A percentile compares a stretch with the other conserved stretches of the same genome.
These are phyloP conservation scores for Globisporangium uncinulatum DNA, from an alignment of 352 stramenopile genomes.

Conservation along the genomic window DNA sequence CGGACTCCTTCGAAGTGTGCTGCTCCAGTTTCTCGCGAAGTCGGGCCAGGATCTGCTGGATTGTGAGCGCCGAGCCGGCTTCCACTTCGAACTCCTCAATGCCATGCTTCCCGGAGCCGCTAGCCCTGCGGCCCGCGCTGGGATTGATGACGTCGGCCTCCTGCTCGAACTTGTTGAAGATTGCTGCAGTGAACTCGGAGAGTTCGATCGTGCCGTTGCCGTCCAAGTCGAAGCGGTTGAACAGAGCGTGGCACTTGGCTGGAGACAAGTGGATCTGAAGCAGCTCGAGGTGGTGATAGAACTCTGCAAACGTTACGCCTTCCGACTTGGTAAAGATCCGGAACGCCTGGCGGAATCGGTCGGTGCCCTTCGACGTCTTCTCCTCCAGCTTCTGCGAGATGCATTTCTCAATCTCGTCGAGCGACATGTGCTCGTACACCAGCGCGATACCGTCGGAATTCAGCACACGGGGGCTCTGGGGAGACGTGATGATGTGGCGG, in stretches of 20 bases:
- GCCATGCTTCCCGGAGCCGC: background rate
- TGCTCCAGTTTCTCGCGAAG: conserved; percentile 63
- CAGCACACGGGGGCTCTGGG: conserved; percentile 6
- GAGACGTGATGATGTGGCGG: conserved; percentile 3
- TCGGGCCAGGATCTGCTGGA: conserved; percentile 47
- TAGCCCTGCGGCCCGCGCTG: background rate
- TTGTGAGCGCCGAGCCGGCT: conserved; percentile 36
- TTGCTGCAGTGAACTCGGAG: conserved; percentile 51
- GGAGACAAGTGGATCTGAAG: conserved; percentile 59
- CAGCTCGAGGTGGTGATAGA: conserved; percentile 39
- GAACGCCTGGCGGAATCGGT: conserved; percentile 56
- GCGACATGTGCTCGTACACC: conserved; percentile 43
- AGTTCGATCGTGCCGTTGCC: conserved; percentile 56
- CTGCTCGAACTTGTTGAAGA: conserved; percentile 43
- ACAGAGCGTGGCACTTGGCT: conserved; percentile 51
- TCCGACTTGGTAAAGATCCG: conserved; percentile 60
- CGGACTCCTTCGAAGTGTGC: conserved; percentile 58
- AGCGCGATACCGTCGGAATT: conserved; percentile 19
- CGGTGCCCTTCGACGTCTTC: conserved; percentile 35
- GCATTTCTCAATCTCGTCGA: conserved; percentile 49
- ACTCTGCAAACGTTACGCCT: conserved; percentile 57
- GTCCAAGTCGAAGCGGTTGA: conserved; percentile 57
- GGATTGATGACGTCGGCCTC: conserved; percentile 13
- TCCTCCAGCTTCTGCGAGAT: conserved; percentile 61
- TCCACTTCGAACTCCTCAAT: conserved; percentile 19